phyloP scores from a whole-genome alignment of 345 rosid species.

The Citrus mangshanensis region DNA sequence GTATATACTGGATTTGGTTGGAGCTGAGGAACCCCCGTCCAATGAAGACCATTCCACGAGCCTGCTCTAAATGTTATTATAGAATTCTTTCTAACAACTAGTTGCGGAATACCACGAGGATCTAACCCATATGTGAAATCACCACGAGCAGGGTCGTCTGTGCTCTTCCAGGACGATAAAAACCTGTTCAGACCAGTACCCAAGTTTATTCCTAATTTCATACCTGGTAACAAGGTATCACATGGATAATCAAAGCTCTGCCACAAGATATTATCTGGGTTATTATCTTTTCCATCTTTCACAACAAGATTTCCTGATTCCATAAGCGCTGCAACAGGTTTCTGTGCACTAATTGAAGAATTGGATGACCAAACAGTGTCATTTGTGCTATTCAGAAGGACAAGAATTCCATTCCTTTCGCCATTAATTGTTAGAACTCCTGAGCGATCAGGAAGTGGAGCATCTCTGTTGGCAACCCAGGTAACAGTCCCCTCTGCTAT shows the following conservation, averaged over 20 bases:
- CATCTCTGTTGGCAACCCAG: conserved; percentile 34
- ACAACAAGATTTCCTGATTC: conserved; percentile 50
- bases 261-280: conserved; percentile 29
- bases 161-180: conserved; percentile 32
- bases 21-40: conserved; percentile 19
- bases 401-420: neutral
- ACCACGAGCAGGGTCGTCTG: conserved; percentile 19
- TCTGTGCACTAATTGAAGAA: conserved; percentile 3
- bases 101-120: conserved; percentile 22
- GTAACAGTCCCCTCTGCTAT: conserved; percentile 21
- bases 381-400: neutral
- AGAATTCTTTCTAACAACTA: conserved; percentile 5
- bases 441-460: conserved; percentile 11
- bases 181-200: conserved; percentile 22
- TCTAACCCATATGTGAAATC: conserved; percentile 15
- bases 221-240: conserved; percentile 41
- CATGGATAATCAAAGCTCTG: conserved; percentile 53
- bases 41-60: conserved; percentile 31
- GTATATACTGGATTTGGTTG: neutral
- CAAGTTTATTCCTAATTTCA: conserved; percentile 47
- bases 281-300: conserved; percentile 15
- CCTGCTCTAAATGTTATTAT: conserved; percentile 10
- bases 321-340: conserved; percentile 33
- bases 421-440: conserved; percentile 10
- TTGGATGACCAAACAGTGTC: conserved; percentile 31